Evolutionary conservation across 139 green algal genomes (phyloP), one percentile per base, ranked within the genome.

Genomic region (Desmodesmus armatus): DNA sequence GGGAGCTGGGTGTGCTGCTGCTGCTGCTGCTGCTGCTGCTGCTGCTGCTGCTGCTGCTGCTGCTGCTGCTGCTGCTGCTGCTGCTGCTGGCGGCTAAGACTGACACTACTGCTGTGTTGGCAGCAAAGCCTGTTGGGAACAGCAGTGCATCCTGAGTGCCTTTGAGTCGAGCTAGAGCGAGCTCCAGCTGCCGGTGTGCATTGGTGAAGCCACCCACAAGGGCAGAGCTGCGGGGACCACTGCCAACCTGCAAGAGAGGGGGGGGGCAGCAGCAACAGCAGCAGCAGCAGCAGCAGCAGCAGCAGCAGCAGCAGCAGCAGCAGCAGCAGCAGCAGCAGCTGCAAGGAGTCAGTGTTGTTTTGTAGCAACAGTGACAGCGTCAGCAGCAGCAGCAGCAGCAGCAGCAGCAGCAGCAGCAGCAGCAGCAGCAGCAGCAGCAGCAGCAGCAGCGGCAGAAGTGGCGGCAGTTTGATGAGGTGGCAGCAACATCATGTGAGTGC

Each of bases 31-130:
- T 69, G 60, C 60, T 69, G 60, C 66, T 74, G 35, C 35, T 51
- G 66, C 35, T 74, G 66, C 66, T 74, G 67, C 67, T 75, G 67
- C 40, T 60, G 70, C 70, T 78, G 23, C 58, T 67, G 58, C 67
- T 53, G 67, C 67, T 53, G 35, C 67, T 37, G 35, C 37, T 53
- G 5, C 67, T 76, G 67, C 67, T 78, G 40, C 70, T 62, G 39
- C 40, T 60, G 69, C 40, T 60, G 40, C 69, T 60, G 2, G 40
- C 19, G 39, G 69, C 43, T 21, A 35, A 5, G 7, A 60, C 71
- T 21, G 43, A 4, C 33, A 7, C 58, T 29, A 31, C 21, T 66
- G 58, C 23, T 66, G 2, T 27, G 15, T 31, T 6, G 6, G 60
- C 60, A 39, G 60, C 60, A 39, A 29, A n/a, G 4, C 1, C 60